phyloP scores from a whole-genome alignment of 495 filamentous ascomycete genomes.

The Copromyces sp. region DNA sequence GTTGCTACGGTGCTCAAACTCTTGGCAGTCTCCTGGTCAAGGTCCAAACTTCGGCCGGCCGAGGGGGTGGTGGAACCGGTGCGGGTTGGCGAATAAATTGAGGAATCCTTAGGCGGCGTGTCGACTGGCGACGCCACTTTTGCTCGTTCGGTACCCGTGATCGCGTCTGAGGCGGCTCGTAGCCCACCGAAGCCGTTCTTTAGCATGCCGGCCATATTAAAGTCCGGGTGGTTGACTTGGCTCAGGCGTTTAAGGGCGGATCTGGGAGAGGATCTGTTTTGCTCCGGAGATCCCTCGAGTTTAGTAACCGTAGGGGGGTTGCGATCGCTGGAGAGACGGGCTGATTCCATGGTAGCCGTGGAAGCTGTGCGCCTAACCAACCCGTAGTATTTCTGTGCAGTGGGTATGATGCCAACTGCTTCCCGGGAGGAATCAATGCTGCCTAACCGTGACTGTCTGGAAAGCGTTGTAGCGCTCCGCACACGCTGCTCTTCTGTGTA shows the following conservation, averaged over 20 bases:
- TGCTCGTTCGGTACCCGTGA: constrained; percentile 51
- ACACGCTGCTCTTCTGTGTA: constrained; percentile 62
- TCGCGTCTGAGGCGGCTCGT: constrained; percentile 71
- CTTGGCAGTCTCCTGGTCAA: constrained; percentile 58
- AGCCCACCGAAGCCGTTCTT: constrained; percentile 46
- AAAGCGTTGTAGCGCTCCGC: constrained; percentile 47
- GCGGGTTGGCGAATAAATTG: constrained; percentile 55
- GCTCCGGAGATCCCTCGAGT: constrained; percentile 52
- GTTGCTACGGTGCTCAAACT: constrained; percentile 38
- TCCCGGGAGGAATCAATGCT: constrained; percentile 53
- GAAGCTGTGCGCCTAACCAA: constrained; percentile 40
- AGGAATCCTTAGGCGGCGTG: constrained; percentile 54
- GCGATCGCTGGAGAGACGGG: constrained; percentile 39
- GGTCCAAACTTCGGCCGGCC: constrained; percentile 65
- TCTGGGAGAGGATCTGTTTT: constrained; percentile 31
- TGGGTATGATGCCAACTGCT: constrained; percentile 26
- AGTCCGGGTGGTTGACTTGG: constrained; percentile 41
- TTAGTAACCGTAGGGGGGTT: constrained; percentile 54
- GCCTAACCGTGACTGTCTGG: constrained; percentile 67
- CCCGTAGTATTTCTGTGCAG: constrained; percentile 55
- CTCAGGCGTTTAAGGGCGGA: constrained; percentile 42
- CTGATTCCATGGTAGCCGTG: constrained; percentile 37
- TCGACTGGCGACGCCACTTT: constrained; percentile 42
- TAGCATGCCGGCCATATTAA: constrained; percentile 35
- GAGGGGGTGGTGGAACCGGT: constrained; percentile 85